Base-by-base conservation (phyloP, 2,329 filamentous ascomycete species). In the Colletotrichum eremochloae region DNA sequence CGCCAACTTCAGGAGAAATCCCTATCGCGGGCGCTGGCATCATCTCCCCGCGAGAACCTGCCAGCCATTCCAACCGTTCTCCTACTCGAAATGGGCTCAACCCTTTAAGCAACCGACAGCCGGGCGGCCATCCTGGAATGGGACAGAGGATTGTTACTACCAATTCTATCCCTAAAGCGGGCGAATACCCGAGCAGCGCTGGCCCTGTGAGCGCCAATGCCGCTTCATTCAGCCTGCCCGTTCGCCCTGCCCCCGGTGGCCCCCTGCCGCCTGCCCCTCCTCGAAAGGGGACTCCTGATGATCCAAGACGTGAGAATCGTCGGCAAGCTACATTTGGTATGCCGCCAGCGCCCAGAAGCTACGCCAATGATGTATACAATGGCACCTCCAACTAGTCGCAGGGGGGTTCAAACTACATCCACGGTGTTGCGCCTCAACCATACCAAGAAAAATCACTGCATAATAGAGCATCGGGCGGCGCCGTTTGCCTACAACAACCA, bases 1-100 rank as follows among this genome's bases (percentile, higher is more conserved):
- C 91, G 24, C 91, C 92, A 42, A 93, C 91, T 14, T 93, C 92
- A 66, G 91, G 91, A 71, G 91, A 94, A 76, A 94, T 94, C 71
- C 91, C 91, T 50, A 90, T 94, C 72, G 87, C 85, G 63, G 87
- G 88, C 42, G 86, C 86, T 69, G 82, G 82, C 42, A 87, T 90
- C 75, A 81, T 87, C 74, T 88, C 87, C 50, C 88, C 88, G 68
- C 84, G 84, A 76, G 87, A 89, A 75, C 83, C 85, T 75, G 80
- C 82, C 76, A 79, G 78, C 65, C 84, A 84, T 73, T 76, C 81
- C 75, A 86, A 82, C 77, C 85, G 87, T 76, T 88, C 88, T 50
- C 86, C 88, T 48, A 86, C 86, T 73, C 83, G 87, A 75, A 86
- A 85, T 73, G 86, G 88, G 56, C 77, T 82, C 67, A 81, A 81